Percentiles rank a stretch among this genome's conserved stretches.
Evolutionary conservation across 2,329 filamentous ascomycete genomes (phyloP).

Genomic region (Colletotrichum sidae): DNA sequence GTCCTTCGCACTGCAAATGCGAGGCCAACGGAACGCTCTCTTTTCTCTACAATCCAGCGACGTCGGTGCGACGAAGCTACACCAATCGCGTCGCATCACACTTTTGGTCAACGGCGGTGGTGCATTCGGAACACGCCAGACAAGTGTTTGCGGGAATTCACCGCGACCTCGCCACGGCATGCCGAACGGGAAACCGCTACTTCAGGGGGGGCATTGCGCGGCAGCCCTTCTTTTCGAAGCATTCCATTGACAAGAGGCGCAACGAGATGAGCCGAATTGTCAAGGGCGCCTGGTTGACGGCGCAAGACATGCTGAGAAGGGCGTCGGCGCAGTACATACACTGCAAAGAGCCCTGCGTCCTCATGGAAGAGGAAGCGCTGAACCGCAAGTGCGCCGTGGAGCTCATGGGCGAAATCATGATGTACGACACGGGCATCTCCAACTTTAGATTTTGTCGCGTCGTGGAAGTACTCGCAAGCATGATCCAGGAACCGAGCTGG

Average conservation of each 20-base stretch:
- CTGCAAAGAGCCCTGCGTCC: constrained; percentile 23
- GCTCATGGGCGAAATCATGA: constrained; percentile 23
- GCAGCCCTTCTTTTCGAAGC: constrained; percentile 25
- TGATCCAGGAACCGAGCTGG: constrained; percentile 21
- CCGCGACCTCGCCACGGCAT: constrained; percentile 5
- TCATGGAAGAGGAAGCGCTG: constrained; percentile 2
- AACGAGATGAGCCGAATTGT: constrained; percentile 6
- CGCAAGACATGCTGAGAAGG: not conserved
- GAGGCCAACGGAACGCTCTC: constrained; percentile 27
- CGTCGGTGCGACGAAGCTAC: constrained; percentile 24
- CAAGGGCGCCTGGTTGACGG: not conserved
- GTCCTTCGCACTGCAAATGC: constrained; percentile 25
- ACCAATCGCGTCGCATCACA: constrained; percentile 12
- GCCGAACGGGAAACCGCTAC: constrained; percentile 13
- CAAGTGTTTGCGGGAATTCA: constrained; percentile 10
- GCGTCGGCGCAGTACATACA: not conserved
- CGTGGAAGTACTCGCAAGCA: constrained; percentile 1
- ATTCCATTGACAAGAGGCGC: constrained; percentile 10
- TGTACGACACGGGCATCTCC: constrained; percentile 30
- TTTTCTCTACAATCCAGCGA: constrained; percentile 36
- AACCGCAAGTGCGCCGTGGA: constrained; percentile 15
- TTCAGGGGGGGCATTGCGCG: constrained; percentile 26
- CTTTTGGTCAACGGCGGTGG: constrained; percentile 8
- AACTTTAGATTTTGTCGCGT: constrained; percentile 16
- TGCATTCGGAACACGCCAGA: not conserved